A percentile compares a stretch with the other conserved stretches of the same genome.
Evolutionary conservation across 176 grass and related monocot genomes (phyloP).

Genomic region (Zoysia japonica): DNA sequence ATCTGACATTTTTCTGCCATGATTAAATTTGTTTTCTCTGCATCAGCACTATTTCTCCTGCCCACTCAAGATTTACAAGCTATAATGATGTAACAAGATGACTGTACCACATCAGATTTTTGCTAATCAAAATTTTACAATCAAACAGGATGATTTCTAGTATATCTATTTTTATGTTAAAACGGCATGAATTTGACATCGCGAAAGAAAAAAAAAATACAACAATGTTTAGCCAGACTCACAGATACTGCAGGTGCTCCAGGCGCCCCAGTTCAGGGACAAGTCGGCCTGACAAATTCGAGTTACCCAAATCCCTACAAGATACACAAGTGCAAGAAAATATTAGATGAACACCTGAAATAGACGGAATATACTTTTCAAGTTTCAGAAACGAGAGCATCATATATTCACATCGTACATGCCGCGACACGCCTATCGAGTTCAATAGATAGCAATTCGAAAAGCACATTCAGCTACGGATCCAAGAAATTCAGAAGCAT

Average conservation of each 20-base stretch:
- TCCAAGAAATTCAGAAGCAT: neutral
- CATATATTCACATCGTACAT: neutral
- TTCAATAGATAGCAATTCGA: neutral
- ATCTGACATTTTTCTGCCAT: neutral
- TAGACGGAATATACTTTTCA: neutral
- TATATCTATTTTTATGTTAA: neutral
- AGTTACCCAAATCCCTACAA: conserved; percentile 77
- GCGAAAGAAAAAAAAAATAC: neutral
- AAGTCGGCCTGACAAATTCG: conserved; percentile 74
- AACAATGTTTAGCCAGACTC: conserved; percentile 6
- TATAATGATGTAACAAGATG: neutral
- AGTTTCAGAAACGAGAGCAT: neutral
- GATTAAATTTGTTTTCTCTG: neutral
- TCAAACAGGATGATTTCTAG: neutral
- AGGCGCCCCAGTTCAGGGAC: conserved; percentile 64
- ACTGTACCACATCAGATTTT: neutral
- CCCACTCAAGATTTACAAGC: neutral
- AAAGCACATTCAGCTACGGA: neutral
- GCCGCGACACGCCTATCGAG: neutral
- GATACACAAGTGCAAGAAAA: conserved; percentile 8
- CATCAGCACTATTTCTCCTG: neutral
- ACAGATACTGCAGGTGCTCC: conserved; percentile 83
- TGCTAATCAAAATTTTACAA: neutral
- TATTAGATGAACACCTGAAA: neutral
- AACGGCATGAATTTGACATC: neutral